Base-by-base conservation (phyloP, 768 basidiomycete species). In the Bullera alba region DNA sequence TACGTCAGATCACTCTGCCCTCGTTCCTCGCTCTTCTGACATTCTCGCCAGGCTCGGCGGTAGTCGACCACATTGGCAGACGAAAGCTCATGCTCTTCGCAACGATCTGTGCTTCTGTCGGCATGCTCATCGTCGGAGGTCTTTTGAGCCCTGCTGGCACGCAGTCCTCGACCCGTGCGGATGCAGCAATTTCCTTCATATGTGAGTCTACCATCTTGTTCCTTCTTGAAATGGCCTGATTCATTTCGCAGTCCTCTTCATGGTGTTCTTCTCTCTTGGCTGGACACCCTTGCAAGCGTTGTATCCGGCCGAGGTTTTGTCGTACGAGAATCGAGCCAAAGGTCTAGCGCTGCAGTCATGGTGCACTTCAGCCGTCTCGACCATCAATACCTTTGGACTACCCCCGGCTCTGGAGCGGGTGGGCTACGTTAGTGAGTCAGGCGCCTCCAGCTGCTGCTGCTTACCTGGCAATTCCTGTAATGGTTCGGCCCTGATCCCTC, bases 271-370 rank as follows among this genome's bases (percentile, higher is more conserved):
- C 32, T 34, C 32, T n/a, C n/a, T 34, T 34, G 32, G 32, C 10
- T 34, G 32, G 32, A 34, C 32, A n/a, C 32, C 32, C 32, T 39
- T 81, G 70, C 79, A 81, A 75, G 78, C 76, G 1, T 67, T 80
- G 7, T 81, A 80, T 57, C 78, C 79, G 3, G 75, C 79, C 4
- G 79, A 80, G 63, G 77, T 79, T 8, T 70, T 81, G 5, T 69
- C 73, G 10, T 80, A 77, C 56, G 74, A 80, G 58, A 76, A 75
- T 16, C 70, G 80, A 51, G 77, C 79, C 0, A 80, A 80, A 54
- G 79, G 69, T 19, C 74, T 80, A 25, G 78, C 77, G 0, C 78
- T 79, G 63, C 68, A 78, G 21, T 34, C 32, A 4, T 74, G 79
- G 30, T 69, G 76, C 22, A 64, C 76, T 4, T 76, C 78, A 52